Conservation (phyloP, 148 eudicot genomes). For the Chenopodium quinoa region DNA sequence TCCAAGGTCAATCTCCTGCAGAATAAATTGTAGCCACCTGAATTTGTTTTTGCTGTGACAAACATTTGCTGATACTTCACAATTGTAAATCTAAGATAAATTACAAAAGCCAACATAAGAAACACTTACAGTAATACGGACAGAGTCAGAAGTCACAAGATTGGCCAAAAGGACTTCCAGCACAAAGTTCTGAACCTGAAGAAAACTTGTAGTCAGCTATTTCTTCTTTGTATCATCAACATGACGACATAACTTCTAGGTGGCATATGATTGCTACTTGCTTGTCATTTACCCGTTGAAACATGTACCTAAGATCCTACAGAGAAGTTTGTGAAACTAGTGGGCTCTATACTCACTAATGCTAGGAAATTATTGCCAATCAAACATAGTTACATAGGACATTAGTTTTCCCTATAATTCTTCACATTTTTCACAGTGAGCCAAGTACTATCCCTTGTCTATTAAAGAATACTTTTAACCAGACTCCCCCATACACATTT, state of each 20-base stretch:
- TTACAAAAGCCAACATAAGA: not conserved
- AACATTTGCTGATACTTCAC: constrained; percentile 14
- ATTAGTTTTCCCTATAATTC: not conserved
- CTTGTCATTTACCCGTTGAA: not conserved
- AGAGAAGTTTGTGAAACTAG: not conserved
- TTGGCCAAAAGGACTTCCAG: constrained; percentile 87
- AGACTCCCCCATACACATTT: not conserved
- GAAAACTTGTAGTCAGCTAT: constrained; percentile 6
- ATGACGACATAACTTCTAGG: not conserved
- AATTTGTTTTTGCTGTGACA: constrained; percentile 12
- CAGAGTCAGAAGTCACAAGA: constrained; percentile 57
- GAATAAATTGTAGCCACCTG: constrained; percentile 19
- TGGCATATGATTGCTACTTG: not conserved
- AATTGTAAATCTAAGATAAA: not conserved
- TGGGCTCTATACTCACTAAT: constrained; percentile 2
- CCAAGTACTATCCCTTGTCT: not conserved
- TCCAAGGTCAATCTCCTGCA: constrained; percentile 88
- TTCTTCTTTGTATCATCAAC: not conserved
- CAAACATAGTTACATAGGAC: not conserved
- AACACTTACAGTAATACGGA: constrained; percentile 66
- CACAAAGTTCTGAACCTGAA: constrained; percentile 75
- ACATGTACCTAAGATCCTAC: not conserved
- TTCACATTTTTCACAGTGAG: not conserved
- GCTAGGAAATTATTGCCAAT: not conserved
- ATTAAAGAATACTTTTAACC: not conserved